phyloP scores from a whole-genome alignment of 2,329 filamentous ascomycete species.

The Lachnellula arida region DNA sequence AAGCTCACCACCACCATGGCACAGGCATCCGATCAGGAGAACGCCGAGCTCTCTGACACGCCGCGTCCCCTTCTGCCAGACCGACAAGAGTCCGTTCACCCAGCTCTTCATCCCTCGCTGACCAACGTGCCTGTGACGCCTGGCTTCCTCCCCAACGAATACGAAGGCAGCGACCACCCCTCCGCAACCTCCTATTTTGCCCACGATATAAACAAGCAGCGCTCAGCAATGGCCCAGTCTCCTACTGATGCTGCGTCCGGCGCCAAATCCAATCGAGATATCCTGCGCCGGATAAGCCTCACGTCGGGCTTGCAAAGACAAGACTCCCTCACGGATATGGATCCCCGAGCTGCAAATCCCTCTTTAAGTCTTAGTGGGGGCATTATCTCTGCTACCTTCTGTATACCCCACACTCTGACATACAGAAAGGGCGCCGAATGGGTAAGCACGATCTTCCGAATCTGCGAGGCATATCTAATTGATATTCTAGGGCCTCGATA shows the following conservation, averaged over 20 bases:
- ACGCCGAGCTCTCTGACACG: slow-evolving; percentile 16
- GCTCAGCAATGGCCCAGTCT: slow-evolving; percentile 24
- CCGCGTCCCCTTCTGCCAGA: slow-evolving; percentile 14
- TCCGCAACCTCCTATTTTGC: slow-evolving; percentile 25
- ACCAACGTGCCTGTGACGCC: slow-evolving; percentile 31
- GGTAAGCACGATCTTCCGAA: slow-evolving; percentile 41
- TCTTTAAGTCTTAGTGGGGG: slow-evolving; percentile 57
- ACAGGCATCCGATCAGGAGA: slow-evolving; percentile 8
- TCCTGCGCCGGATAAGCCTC: slow-evolving; percentile 41
- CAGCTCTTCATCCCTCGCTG: slow-evolving; percentile 23
- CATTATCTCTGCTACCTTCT: slow-evolving; percentile 63
- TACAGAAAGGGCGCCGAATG: slow-evolving; percentile 57
- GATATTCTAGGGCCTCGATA: slow-evolving; percentile 59
- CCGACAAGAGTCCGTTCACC: slow-evolving; percentile 24
- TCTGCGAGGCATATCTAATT: slow-evolving; percentile 13
- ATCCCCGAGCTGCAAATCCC: slow-evolving; percentile 48
- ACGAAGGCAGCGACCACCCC: slow-evolving; percentile 20
- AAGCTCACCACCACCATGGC: slow-evolving; percentile 11
- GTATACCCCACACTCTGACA: slow-evolving; percentile 54
- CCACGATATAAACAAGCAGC: slow-evolving; percentile 14
- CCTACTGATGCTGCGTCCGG: slow-evolving; percentile 30
- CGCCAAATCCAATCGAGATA: slow-evolving; percentile 37
- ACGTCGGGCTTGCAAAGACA: slow-evolving; percentile 16
- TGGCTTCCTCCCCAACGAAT: slow-evolving; percentile 21
- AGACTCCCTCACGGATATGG: slow-evolving; percentile 50